Percentiles rank a stretch among this genome's conserved stretches.
Conservation (phyloP, 1,284 basidiomycete genomes). For the Moesziomyces parantarcticus region DNA sequence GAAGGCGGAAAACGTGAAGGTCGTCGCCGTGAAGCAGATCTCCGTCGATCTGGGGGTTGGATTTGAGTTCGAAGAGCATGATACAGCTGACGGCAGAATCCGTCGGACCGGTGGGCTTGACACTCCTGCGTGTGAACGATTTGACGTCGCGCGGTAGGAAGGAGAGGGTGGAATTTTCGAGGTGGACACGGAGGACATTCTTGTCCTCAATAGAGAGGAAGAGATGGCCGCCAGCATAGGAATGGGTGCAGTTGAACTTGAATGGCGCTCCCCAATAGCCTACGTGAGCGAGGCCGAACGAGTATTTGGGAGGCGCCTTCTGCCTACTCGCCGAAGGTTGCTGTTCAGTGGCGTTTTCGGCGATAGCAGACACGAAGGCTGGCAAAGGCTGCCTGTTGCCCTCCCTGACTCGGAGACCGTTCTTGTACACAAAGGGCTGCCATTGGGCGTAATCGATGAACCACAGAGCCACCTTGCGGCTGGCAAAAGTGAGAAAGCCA, state of each 20-base stretch:
- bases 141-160: constrained; percentile 30
- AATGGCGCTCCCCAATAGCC: constrained; percentile 14
- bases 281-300: neutral
- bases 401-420: constrained; percentile 1
- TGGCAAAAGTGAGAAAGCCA: constrained; percentile 29
- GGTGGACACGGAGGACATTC: constrained; percentile 2
- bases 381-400: constrained; percentile 1
- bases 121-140: neutral
- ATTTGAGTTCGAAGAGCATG: constrained; percentile 24
- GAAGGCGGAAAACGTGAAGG: constrained; percentile 2
- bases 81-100: neutral
- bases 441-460: constrained; percentile 9
- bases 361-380: constrained; percentile 18
- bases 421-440: constrained; percentile 1
- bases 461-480: constrained; percentile 12
- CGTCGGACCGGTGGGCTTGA: neutral
- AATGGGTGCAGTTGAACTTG: constrained; percentile 6
- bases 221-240: neutral
- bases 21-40: neutral
- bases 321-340: constrained; percentile 16
- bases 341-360: constrained; percentile 16
- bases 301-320: constrained; percentile 3
- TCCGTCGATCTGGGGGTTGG: constrained; percentile 9
- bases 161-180: neutral
- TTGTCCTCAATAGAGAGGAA: constrained; percentile 5